Percentiles rank a stretch among this genome's conserved stretches.
phyloP scores from a whole-genome alignment of 768 basidiomycete genomes.

The Galerina marginata region DNA sequence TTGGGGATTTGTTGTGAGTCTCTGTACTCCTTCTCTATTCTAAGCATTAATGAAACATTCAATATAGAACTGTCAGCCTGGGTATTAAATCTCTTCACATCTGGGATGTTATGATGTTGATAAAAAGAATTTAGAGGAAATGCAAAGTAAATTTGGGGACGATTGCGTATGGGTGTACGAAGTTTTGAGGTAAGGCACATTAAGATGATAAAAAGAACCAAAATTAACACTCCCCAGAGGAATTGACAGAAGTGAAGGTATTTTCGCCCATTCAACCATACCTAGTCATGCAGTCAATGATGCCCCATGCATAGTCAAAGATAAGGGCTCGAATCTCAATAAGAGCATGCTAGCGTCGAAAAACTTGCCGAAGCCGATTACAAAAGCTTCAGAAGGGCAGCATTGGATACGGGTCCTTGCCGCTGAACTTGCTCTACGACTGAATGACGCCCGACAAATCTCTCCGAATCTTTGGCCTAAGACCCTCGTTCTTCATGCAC shows the following conservation, averaged over 20 bases:
- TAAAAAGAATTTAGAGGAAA: conserved; percentile 57
- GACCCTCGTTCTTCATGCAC: conserved; percentile 78
- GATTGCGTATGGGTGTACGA: conserved; percentile 92
- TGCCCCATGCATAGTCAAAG: conserved; percentile 66
- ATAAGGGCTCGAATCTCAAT: conserved; percentile 68
- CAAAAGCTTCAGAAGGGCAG: conserved; percentile 72
- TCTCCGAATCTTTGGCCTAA: conserved; percentile 90
- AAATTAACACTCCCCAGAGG: conserved; percentile 52
- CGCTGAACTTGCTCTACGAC: conserved; percentile 84
- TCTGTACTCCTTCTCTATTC: not conserved
- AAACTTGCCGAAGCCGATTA: conserved; percentile 83
- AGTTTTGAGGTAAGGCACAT: conserved; percentile 68
- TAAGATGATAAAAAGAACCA: not conserved
- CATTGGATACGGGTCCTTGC: conserved; percentile 94
- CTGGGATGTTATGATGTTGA: not conserved
- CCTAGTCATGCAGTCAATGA: conserved; percentile 8
- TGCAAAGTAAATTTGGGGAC: conserved; percentile 83
- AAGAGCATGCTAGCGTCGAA: conserved; percentile 99
- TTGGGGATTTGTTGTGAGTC: conserved; percentile 87
- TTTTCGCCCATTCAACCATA: conserved; percentile 10
- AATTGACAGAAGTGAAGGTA: conserved; percentile 89
- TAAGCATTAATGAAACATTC: conserved; percentile 5
- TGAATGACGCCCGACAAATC: conserved; percentile 79
- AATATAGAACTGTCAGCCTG: conserved; percentile 57
- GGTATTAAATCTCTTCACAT: conserved; percentile 40